Percentiles rank a stretch among this genome's conserved stretches.
Evolutionary conservation across 257 asterid genomes (phyloP).

Genomic region (Penstemon davidsonii): DNA sequence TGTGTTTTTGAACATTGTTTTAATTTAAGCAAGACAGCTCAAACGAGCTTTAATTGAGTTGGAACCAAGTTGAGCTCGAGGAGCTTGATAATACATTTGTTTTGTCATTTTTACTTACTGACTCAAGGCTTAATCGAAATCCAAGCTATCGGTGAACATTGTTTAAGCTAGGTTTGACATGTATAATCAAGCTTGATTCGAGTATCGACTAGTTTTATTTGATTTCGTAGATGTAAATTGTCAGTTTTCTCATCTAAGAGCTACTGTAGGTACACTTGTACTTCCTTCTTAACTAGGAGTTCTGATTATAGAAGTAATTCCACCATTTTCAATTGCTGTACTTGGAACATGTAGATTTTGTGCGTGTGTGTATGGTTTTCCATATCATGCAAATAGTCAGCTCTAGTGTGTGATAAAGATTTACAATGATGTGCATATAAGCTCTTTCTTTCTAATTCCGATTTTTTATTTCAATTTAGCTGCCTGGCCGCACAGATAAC

Average conservation of each 20-base stretch:
- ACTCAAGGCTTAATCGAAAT: too few species aligned
- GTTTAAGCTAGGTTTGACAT: too few species aligned
- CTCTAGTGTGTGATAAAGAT: not conserved
- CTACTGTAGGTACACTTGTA: not conserved
- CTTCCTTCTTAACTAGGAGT: not conserved
- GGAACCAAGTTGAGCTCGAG: too few species aligned
- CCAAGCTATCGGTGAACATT: too few species aligned
- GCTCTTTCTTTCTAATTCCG: not conserved
- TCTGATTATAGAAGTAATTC: not conserved
- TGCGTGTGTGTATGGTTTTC: not conserved
- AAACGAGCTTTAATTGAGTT: too few species aligned
- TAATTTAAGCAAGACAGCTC: too few species aligned
- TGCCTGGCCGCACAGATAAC: slow-evolving; percentile 68
- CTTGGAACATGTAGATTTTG: not conserved
- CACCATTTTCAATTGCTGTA: not conserved
- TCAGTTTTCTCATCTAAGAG: slow-evolving; percentile 12
- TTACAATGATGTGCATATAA: not conserved
- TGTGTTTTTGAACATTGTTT: too few species aligned
- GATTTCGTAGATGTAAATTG: not conserved
- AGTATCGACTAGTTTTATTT: too few species aligned
- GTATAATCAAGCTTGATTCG: too few species aligned
- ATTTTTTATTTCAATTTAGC: slow-evolving; percentile 27
- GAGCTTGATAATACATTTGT: too few species aligned
- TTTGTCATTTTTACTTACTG: too few species aligned
- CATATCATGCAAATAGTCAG: not conserved